Base-by-base conservation (phyloP, 345 rosid species). In the Populus tremula region DNA sequence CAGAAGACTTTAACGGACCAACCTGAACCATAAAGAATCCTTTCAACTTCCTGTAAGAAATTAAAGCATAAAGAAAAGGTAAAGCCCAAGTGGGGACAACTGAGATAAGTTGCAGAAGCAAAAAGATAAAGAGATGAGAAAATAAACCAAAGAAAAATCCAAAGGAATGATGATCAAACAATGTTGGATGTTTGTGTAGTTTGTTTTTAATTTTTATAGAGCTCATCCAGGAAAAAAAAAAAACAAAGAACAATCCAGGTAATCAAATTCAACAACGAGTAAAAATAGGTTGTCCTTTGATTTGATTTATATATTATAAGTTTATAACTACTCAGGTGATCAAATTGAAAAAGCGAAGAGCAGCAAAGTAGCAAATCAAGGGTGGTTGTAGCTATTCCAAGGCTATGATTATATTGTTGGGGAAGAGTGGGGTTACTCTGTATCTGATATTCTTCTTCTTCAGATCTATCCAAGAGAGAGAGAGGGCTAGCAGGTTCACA, bases 391-490 rank as follows among this genome's bases (percentile, higher is more conserved):
- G 29, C 5, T 2, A 18, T 53, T 53, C 12, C 0, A 33, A 35
- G 29, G 76, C 0, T 35, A 11, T 23, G 1, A 12, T 61, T 23
- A 18, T 3, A n/a, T 8, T 36, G 59, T 45, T 18, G 62, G 27
- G 66, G 71, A 43, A 3, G 54, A 49, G 77, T 74, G 80, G 87
- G 84, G 80, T 66, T 71, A 25, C 27, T 17, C 20, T 62, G 21
- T 36, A 71, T 53, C 64, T 20, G 82, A 79, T 70, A 77, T 76
- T 80, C 70, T 41, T 49, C 43, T 4, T 33, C 35, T 33, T 33
- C 35, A 35, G 87, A 88, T 80, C 89, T 85, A 86, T 86, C 87
- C 83, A 20, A 61, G 67, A 69, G 67, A 59, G 31, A 23, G 79
- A 61, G 33, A 61, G 27, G 5, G 35, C 6, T 10, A 1, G 35